Evolutionary conservation across 352 stramenopile species (phyloP).

Genomic region (Globisporangium splendens): DNA sequence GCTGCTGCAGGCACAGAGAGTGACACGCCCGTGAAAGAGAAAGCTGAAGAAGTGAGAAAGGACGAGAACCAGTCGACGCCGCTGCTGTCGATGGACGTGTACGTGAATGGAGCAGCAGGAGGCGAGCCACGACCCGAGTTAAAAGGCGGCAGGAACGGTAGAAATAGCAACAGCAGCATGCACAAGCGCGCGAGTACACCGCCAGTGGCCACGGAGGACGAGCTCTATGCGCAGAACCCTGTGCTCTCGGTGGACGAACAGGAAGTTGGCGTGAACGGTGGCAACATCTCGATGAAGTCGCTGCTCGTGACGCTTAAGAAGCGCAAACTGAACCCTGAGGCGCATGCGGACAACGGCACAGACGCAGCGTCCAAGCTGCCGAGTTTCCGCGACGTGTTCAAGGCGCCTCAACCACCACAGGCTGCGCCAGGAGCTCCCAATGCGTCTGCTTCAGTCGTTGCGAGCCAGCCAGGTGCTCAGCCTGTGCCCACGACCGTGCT

Average conservation of each 20-base stretch:
- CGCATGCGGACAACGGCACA: neutral
- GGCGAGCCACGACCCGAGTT: no score
- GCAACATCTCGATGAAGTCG: conserved; percentile 66
- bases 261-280: conserved; percentile 20
- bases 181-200: conserved; percentile 1
- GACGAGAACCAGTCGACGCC: neutral
- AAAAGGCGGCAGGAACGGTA: neutral
- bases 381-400: conserved; percentile 67
- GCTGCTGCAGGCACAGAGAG: conserved; percentile 4
- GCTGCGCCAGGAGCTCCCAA: neutral
- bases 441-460: conserved; percentile 3
- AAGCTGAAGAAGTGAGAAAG: neutral
- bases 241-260: conserved; percentile 7
- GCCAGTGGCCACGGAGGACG: neutral
- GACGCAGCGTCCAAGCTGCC: conserved; percentile 35
- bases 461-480: no score
- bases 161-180: neutral
- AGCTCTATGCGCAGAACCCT: conserved; percentile 14
- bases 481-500: conserved; percentile 6
- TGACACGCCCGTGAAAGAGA: neutral
- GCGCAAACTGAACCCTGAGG: conserved; percentile 29
- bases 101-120: conserved; percentile 18
- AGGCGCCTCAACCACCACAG: conserved; percentile 16
- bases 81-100: conserved; percentile 29
- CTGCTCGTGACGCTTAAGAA: conserved; percentile 69